phyloP scores from a whole-genome alignment of 2,329 filamentous ascomycete genomes.

The Fusarium keratoplasticum region DNA sequence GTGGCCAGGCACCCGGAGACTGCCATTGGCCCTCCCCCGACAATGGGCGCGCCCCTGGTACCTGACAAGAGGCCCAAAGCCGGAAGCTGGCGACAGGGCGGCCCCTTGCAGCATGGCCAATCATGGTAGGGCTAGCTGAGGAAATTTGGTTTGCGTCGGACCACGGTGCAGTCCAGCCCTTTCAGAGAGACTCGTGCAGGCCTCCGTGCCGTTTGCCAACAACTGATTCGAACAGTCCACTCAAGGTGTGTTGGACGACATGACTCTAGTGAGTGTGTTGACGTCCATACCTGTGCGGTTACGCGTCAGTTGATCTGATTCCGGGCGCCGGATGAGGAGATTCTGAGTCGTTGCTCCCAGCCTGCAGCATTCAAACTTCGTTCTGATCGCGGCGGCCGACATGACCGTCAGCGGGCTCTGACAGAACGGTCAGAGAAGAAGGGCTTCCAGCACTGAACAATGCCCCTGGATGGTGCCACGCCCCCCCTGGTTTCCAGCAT shows the following conservation, averaged over 20 bases:
- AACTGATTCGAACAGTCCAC: constrained; percentile 14
- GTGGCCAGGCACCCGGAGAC: constrained; percentile 21
- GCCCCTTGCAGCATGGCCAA: constrained; percentile 43
- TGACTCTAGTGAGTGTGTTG: constrained; percentile 10
- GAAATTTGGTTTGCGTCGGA: constrained; percentile 29
- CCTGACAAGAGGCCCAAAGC: constrained; percentile 41
- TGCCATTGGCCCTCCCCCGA: constrained; percentile 44
- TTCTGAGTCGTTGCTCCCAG: constrained; percentile 11
- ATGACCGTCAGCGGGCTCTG: constrained; percentile 4
- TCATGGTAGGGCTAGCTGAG: constrained; percentile 26
- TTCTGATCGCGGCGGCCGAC: background rate
- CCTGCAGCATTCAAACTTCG: background rate
- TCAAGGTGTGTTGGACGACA: constrained; percentile 3
- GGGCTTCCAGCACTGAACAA: constrained; percentile 19
- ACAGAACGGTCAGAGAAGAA: background rate
- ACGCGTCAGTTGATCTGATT: background rate
- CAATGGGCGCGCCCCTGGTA: constrained; percentile 28
- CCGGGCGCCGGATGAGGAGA: background rate
- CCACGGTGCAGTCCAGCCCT: constrained; percentile 18
- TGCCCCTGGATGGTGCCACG: constrained; percentile 37
- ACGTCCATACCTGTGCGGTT: background rate
- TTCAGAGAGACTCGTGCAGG: background rate
- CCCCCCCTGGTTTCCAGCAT: constrained; percentile 26
- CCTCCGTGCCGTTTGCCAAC: background rate
- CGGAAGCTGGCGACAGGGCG: constrained; percentile 37